Conservation (phyloP, 2,329 filamentous ascomycete species). For the Beauveria asiatica region DNA sequence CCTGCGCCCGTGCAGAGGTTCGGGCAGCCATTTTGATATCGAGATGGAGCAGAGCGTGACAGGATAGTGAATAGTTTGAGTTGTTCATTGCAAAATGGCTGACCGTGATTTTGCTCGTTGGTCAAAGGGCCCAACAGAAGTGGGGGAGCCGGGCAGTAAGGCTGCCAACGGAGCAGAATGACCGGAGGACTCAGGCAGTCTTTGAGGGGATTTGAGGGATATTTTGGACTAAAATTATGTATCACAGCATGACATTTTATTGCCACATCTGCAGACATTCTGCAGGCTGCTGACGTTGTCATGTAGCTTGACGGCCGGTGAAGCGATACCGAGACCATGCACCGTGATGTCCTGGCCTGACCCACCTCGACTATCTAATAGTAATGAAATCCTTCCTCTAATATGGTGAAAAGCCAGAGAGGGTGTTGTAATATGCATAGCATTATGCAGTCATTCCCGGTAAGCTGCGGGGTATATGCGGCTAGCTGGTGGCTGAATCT, state of each 20-base stretch:
- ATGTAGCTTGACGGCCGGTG: background rate
- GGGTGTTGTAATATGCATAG: no score
- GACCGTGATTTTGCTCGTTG: conserved; percentile 4
- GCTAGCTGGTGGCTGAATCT: background rate
- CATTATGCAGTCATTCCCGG: background rate
- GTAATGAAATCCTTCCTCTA: background rate
- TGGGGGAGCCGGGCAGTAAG: background rate
- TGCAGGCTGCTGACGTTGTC: background rate
- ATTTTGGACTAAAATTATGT: background rate
- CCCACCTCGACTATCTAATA: background rate
- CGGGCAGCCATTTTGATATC: conserved; percentile 9
- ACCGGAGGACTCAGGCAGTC: background rate
- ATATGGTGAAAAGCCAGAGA: background rate
- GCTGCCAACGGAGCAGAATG: no score
- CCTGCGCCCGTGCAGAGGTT: conserved; percentile 18
- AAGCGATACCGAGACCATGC: background rate
- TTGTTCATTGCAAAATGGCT: background rate
- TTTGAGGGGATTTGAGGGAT: background rate
- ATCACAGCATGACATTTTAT: no score
- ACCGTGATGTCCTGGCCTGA: conserved; percentile 10
- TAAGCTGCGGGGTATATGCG: background rate
- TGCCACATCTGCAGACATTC: background rate
- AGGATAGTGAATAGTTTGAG: background rate
- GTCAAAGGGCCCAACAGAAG: conserved; percentile 6
- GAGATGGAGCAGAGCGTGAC: background rate